phyloP scores from a whole-genome alignment of 768 basidiomycete species.

The Suillus luteus region DNA sequence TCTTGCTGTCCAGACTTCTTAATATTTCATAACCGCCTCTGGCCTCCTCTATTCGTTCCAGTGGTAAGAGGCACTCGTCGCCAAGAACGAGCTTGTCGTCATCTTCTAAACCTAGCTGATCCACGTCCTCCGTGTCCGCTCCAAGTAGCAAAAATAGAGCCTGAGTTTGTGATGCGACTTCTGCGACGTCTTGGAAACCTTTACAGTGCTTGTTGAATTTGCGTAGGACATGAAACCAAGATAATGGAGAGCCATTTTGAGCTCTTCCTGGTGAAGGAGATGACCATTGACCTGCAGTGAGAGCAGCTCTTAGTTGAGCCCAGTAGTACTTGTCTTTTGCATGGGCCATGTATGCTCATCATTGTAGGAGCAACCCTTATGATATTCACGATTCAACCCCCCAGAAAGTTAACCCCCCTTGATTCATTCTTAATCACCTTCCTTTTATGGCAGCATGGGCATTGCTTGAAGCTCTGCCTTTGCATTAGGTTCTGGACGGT shows the following conservation, averaged over 20 bases:
- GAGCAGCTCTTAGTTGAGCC: constrained; percentile 66
- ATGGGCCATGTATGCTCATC: constrained; percentile 37
- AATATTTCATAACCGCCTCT: constrained; percentile 54
- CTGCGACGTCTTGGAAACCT: constrained; percentile 59
- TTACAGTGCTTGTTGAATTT: constrained; percentile 87
- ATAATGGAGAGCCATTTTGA: constrained; percentile 50
- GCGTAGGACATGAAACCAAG: constrained; percentile 79
- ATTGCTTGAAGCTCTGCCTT: constrained; percentile 15
- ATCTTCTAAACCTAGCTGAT: constrained; percentile 53
- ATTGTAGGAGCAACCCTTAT: constrained; percentile 13
- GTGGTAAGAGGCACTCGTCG: constrained; percentile 57
- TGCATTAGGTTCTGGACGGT: neutral
- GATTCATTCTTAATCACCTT: neutral
- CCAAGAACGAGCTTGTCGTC: constrained; percentile 38
- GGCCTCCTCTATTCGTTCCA: constrained; percentile 62
- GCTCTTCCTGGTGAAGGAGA: constrained; percentile 60
- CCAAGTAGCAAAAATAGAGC: constrained; percentile 58
- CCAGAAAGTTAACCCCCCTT: neutral
- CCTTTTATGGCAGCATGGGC: neutral
- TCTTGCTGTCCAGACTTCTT: constrained; percentile 49
- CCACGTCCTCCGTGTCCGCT: constrained; percentile 51
- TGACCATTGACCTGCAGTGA: constrained; percentile 78
- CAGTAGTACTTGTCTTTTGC: constrained; percentile 78
- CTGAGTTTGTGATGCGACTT: constrained; percentile 69
- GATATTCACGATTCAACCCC: constrained; percentile 15